Conservation (phyloP, 768 basidiomycete genomes). For the Amanita phalloides region DNA sequence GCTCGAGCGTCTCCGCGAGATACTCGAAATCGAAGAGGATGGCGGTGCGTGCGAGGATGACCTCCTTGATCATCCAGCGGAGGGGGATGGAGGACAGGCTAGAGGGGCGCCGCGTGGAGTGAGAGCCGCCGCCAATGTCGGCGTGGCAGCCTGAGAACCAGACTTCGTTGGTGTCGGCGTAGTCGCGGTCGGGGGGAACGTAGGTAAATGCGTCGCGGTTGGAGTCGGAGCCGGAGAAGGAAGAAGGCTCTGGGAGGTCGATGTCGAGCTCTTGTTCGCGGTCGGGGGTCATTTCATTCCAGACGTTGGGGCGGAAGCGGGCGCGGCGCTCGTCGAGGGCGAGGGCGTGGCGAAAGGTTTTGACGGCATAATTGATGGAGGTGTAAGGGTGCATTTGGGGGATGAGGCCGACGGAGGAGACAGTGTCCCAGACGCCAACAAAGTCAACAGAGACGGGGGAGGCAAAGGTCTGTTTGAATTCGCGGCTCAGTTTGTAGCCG, state of each 20-base stretch:
- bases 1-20: constrained; percentile 21
- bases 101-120: constrained; percentile 4
- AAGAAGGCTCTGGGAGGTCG: not conserved
- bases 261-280: constrained; percentile 20
- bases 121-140: constrained; percentile 23
- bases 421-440: constrained; percentile 48
- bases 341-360: constrained; percentile 42
- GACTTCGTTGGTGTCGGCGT: constrained; percentile 3
- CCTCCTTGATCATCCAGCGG: constrained; percentile 49
- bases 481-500: constrained; percentile 13
- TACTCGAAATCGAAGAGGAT: constrained; percentile 29
- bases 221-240: not conserved
- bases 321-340: constrained; percentile 44
- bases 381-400: constrained; percentile 35
- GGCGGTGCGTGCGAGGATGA: constrained; percentile 30
- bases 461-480: constrained; percentile 35
- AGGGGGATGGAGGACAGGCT: constrained; percentile 29
- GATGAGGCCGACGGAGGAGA: constrained; percentile 39
- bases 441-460: constrained; percentile 34
- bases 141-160: constrained; percentile 27
- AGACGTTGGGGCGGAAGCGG: constrained; percentile 36
- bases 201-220: not conserved
- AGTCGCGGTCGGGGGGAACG: not conserved
- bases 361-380: constrained; percentile 31
- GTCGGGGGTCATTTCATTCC: constrained; percentile 11